phyloP scores from a whole-genome alignment of 2,329 filamentous ascomycete genomes.

The Chrysoporthe deuterocubensis region DNA sequence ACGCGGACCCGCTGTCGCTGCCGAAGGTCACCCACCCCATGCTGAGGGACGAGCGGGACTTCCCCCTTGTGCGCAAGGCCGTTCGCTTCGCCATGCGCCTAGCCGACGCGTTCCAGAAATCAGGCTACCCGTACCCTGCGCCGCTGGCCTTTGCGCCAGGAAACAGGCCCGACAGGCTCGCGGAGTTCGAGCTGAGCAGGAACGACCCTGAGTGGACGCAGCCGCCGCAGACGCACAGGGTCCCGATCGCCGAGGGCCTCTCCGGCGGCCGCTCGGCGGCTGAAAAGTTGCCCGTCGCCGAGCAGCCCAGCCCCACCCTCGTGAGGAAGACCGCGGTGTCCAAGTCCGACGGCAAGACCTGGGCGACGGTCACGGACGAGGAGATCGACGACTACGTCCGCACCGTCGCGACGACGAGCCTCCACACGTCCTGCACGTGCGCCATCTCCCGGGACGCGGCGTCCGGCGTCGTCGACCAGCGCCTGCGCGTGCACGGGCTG shows the following conservation, averaged over 20 bases:
- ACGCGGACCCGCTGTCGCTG: conserved; percentile 21
- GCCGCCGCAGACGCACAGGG: background rate
- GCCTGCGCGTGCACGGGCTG: conserved; percentile 34
- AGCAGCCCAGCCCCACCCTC: background rate
- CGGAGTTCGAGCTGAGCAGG: conserved; percentile 6
- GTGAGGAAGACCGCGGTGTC: background rate
- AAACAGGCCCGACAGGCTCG: conserved; percentile 26
- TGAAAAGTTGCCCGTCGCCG: background rate
- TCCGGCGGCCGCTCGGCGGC: background rate
- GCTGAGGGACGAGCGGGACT: conserved; percentile 37
- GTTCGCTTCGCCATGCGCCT: conserved; percentile 39
- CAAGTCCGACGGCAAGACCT: conserved; percentile 24
- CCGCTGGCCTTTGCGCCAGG: conserved; percentile 35
- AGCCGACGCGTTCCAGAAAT: conserved; percentile 35
- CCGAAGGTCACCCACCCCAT: conserved; percentile 40
- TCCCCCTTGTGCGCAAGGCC: conserved; percentile 33
- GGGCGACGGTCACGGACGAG: conserved; percentile 35
- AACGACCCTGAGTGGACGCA: background rate
- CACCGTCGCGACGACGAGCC: conserved; percentile 31
- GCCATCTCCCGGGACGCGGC: conserved; percentile 37
- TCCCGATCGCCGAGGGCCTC: background rate
- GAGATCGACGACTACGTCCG: conserved; percentile 38
- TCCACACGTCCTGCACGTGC: conserved; percentile 48
- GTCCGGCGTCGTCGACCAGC: conserved; percentile 34
- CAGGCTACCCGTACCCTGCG: conserved; percentile 35